Conservation (phyloP, 2,329 filamentous ascomycete species). For the Aureobasidium pullulans region DNA sequence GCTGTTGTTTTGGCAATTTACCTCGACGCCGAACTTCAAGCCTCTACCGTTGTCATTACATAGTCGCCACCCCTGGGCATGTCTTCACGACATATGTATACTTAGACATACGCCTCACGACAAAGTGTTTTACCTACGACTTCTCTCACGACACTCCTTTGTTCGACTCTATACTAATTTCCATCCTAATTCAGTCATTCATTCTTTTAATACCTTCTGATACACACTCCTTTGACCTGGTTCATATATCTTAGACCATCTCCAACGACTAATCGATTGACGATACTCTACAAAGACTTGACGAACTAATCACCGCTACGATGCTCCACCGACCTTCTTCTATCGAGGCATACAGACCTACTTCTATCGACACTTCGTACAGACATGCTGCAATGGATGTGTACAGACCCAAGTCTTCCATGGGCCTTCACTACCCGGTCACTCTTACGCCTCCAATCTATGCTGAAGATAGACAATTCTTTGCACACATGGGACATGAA, state of each 20-base stretch:
- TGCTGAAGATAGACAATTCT: conserved; percentile 40
- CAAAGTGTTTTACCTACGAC: not conserved
- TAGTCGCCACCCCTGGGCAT: conserved; percentile 12
- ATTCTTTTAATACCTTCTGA: conserved; percentile 13
- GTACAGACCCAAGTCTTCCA: conserved; percentile 41
- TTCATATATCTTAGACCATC: not conserved
- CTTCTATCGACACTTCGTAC: conserved; percentile 26
- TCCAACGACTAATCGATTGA: not conserved
- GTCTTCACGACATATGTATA: conserved; percentile 9
- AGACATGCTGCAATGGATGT: conserved; percentile 48
- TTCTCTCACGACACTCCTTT: conserved; percentile 6
- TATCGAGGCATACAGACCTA: conserved; percentile 43
- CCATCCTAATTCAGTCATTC: conserved; percentile 9
- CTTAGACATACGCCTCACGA: not conserved
- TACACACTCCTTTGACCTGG: not conserved
- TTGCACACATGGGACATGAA: conserved; percentile 42
- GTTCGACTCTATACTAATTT: conserved; percentile 11
- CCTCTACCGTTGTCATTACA: conserved; percentile 14
- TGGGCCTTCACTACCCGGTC: conserved; percentile 40
- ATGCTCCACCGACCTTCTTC: conserved; percentile 39
- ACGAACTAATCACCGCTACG: conserved; percentile 11
- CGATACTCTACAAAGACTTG: conserved; percentile 9
- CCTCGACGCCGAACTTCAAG: conserved; percentile 12
- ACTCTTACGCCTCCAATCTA: conserved; percentile 39
- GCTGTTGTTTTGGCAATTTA: conserved; percentile 14